These are phyloP conservation scores for Xenoacremonium recifei DNA, from an alignment of 2,329 filamentous ascomycete species.

Conservation along the genomic window DNA sequence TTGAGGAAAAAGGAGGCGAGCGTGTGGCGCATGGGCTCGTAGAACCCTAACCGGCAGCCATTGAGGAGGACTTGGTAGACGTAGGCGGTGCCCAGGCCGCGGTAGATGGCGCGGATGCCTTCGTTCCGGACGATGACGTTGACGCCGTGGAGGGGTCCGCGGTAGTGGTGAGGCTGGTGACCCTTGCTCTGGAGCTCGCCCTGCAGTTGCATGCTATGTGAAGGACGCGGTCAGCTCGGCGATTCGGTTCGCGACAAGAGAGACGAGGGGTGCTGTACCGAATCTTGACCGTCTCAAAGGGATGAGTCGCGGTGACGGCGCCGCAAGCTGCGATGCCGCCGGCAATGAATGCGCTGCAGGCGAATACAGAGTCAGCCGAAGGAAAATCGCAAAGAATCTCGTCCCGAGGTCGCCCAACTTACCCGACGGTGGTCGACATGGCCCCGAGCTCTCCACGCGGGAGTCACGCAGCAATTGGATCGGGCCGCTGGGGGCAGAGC, in stretches of 20 bases:
- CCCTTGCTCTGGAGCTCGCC: conserved; percentile 89
- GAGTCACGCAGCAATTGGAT: background rate
- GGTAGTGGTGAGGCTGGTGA: conserved; percentile 84
- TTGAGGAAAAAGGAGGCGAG: conserved; percentile 69
- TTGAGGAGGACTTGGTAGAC: conserved; percentile 96
- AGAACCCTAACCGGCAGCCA: conserved; percentile 94
- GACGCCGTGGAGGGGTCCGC: conserved; percentile 87
- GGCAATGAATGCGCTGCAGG: conserved; percentile 78
- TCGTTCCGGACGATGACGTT: conserved; percentile 89
- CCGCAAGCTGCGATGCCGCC: conserved; percentile 96
- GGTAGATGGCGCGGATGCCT: conserved; percentile 79
- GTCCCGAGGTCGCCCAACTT: too few species aligned
- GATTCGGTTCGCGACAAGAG: too few species aligned
- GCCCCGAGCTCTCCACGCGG: conserved; percentile 5
- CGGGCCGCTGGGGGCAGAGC: background rate
- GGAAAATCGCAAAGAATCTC: too few species aligned
- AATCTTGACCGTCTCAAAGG: conserved; percentile 99
- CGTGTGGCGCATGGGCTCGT: conserved; percentile 83
- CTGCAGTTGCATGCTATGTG: conserved; percentile 80
- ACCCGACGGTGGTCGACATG: conserved; percentile 38
- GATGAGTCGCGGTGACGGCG: conserved; percentile 95
- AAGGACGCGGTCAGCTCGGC: conserved; percentile 5
- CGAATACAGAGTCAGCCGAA: too few species aligned
- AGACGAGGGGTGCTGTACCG: conserved; percentile 53
- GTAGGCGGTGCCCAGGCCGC: conserved; percentile 89